These are phyloP conservation scores for Allantophomopsis cytisporea DNA, from an alignment of 2,329 filamentous ascomycete species.

Conservation along the genomic window DNA sequence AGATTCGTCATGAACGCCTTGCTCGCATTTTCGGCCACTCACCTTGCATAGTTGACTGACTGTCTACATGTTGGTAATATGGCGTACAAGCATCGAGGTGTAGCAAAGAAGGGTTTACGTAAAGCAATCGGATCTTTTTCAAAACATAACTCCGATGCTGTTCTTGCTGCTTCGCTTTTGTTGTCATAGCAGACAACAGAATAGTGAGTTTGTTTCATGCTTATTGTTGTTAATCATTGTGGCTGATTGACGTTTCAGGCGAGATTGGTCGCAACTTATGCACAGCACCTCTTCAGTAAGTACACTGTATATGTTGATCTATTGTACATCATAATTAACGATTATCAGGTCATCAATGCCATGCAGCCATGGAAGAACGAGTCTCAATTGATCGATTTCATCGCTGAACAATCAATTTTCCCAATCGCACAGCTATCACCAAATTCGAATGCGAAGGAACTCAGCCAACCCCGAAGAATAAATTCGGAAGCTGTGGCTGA, in stretches of 20 bases:
- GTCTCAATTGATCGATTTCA: slow-evolving; percentile 73
- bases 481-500: slow-evolving; percentile 55
- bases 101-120: slow-evolving; percentile 77
- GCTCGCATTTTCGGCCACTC: slow-evolving; percentile 86
- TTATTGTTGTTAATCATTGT: too few relatives aligned
- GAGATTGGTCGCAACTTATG: slow-evolving; percentile 85
- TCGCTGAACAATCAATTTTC: slow-evolving; percentile 65
- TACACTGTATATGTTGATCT: slow-evolving; percentile 6
- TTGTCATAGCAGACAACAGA: slow-evolving; percentile 94
- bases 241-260: slow-evolving; percentile 35
- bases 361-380: slow-evolving; percentile 90
- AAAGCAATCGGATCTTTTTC: slow-evolving; percentile 79
- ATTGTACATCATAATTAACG: slow-evolving; percentile 11
- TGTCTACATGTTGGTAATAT: slow-evolving; percentile 78
- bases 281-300: slow-evolving; percentile 79
- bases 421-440: slow-evolving; percentile 52
- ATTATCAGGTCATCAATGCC: slow-evolving; percentile 61
- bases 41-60: slow-evolving; percentile 79
- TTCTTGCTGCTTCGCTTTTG: slow-evolving; percentile 81
- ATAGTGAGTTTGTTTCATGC: slow-evolving; percentile 49
- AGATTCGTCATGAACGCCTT: slow-evolving; percentile 90
- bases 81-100: slow-evolving; percentile 76
- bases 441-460: slow-evolving; percentile 40
- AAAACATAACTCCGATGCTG: slow-evolving; percentile 75
- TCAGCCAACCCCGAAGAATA: slow-evolving; percentile 51